Base-by-base conservation (phyloP, 352 stramenopile species). In the Phytophthora tubulina region DNA sequence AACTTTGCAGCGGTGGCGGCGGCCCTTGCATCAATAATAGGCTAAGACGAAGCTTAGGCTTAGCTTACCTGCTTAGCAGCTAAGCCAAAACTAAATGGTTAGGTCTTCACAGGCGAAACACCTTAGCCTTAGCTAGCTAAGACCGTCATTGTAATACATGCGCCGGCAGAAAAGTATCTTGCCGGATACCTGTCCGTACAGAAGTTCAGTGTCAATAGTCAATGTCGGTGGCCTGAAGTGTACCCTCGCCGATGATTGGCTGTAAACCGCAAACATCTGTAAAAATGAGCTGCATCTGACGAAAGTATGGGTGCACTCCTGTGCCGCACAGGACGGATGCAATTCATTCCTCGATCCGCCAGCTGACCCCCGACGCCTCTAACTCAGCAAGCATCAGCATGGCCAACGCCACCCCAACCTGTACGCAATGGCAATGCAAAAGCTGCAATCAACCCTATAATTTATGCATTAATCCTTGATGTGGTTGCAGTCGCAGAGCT, bases 361-460 rank as follows among this genome's bases (percentile, higher is more conserved):
- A 38, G 38, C n/a, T 35, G 49, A 8, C 31, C 55, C 42, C 58
- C 21, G n/a, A 67, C 32, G 9, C 36, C 39, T 15, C 27, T 45
- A 56, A 4, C 3, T 6, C 44, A 2, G 21, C 21, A 27, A 27
- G 21, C 45, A 36, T 39, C 13, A 35, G 39, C 14, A 59, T 92
- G 82, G 68, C 73, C 49, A 86, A 60, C 68, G 60, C 58, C 36
- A 70, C 76, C n/a, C 84, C 82, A 38, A 84, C 84, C 21, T 71
- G 85, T 93, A 73, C 36, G 73, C 27, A 17, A 45, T 48, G 35
- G 32, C 38, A 67, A 9, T 46, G 10, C 31, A 45, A 9, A 31
- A 52, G 17, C 31, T 51, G 21, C 49, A 45, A 17, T n/a, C 5
- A 17, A 8, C 27, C 21, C 10, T 3, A 53, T 45, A 1, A 13